A percentile compares a stretch with the other conserved stretches of the same genome.
Evolutionary conservation across 2,329 filamentous ascomycete genomes (phyloP).

Genomic region (Fusarium staphyleae): DNA sequence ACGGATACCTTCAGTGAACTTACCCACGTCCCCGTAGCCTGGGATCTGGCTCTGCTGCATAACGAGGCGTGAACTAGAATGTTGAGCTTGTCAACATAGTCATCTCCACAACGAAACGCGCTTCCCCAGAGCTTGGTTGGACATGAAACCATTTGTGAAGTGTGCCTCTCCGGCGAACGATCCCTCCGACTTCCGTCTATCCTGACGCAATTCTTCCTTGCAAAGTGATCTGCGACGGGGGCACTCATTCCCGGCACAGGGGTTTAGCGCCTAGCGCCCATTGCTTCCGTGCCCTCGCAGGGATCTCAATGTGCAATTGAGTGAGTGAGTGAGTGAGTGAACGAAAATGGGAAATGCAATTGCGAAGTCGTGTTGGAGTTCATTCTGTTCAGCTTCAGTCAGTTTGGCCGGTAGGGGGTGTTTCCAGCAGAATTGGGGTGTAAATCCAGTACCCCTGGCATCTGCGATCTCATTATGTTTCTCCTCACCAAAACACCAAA

Average conservation of each 20-base stretch:
- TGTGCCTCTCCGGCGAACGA: neutral
- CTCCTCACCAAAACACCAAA: too few species aligned
- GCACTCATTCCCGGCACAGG: conserved; percentile 8
- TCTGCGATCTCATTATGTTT: conserved; percentile 8
- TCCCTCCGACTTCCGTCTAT: conserved; percentile 17
- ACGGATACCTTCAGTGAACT: neutral
- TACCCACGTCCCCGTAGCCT: neutral
- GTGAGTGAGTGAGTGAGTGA: conserved; percentile 1
- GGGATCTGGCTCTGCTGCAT: conserved; percentile 1
- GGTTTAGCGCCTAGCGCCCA: conserved; percentile 10
- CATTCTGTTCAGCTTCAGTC: neutral
- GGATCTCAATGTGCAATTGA: neutral
- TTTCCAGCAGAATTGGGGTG: neutral
- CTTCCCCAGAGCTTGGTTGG: neutral
- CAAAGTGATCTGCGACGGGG: conserved; percentile 13
- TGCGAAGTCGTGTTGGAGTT: neutral
- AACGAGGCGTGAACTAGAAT: neutral
- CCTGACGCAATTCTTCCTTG: conserved; percentile 21
- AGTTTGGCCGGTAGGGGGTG: neutral
- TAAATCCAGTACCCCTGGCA: conserved; percentile 1
- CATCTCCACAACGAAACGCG: neutral
- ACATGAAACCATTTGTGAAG: neutral
- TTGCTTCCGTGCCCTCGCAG: conserved; percentile 9
- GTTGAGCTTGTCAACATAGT: conserved; percentile 2
- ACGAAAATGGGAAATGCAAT: conserved; percentile 9